Conservation (phyloP, 345 rosid genomes). For the Hibiscus tridactylites region DNA sequence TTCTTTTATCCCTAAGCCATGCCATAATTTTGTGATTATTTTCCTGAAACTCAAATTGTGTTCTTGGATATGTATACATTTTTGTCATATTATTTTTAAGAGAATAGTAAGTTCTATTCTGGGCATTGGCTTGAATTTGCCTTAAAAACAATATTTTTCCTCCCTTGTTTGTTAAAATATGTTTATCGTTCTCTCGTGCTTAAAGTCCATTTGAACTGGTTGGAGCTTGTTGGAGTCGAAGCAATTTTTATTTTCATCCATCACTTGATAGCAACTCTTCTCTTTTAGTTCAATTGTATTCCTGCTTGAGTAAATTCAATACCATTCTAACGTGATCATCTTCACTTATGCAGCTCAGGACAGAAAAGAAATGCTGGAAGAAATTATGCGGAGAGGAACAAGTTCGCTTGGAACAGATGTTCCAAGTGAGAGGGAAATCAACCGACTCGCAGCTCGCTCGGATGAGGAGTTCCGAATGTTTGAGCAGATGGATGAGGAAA, state of each 20-base stretch:
- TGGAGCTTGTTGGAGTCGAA: not conserved
- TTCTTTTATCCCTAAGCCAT: not conserved
- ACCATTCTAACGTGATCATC: constrained; percentile 7
- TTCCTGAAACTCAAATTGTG: not conserved
- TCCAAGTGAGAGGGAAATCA: constrained; percentile 99
- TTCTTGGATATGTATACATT: not conserved
- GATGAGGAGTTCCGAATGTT: constrained; percentile 85
- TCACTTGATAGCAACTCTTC: not conserved
- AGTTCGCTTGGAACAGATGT: constrained; percentile 93
- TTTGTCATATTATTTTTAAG: not conserved
- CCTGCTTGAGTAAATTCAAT: not conserved
- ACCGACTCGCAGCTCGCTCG: constrained; percentile 89
- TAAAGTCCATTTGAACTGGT: not conserved
- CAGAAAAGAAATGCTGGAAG: constrained; percentile 88
- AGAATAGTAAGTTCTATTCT: not conserved
- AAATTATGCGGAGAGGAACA: constrained; percentile 95
- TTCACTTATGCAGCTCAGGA: constrained; percentile 70
- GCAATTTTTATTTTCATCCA: not conserved
- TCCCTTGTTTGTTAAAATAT: not conserved
- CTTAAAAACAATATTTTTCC: not conserved
- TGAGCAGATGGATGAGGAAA: constrained; percentile 93
- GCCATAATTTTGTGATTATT: not conserved
- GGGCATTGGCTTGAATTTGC: not conserved
- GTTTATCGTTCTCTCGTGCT: not conserved
- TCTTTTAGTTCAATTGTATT: not conserved